Evolutionary conservation across 2,329 filamentous ascomycete species (phyloP).

Genomic region (Pseudocercospora pini-densiflorae): DNA sequence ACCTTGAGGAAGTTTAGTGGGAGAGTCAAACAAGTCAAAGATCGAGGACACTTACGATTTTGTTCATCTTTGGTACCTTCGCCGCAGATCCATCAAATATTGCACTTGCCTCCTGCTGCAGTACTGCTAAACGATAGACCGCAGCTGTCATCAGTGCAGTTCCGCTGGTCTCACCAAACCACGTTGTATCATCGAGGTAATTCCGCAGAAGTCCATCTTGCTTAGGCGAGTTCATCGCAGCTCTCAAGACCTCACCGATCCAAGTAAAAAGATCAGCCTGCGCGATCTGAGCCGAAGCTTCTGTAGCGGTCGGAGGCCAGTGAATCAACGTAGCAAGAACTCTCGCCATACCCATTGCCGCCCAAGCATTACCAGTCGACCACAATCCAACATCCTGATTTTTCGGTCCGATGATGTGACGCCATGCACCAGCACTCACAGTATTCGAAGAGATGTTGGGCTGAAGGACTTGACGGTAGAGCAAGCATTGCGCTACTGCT

Average conservation of each 20-base stretch:
- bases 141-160: constrained; percentile 52
- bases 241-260: constrained; percentile 46
- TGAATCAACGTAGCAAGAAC: constrained; percentile 49
- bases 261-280: constrained; percentile 37
- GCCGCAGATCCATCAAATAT: constrained; percentile 15
- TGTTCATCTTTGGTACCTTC: background rate
- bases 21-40: no score
- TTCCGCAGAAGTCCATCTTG: constrained; percentile 34
- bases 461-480: constrained; percentile 49
- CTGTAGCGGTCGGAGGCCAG: constrained; percentile 12
- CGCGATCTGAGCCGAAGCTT: constrained; percentile 15
- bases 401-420: constrained; percentile 48
- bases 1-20: constrained; percentile 4
- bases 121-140: constrained; percentile 47
- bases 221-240: constrained; percentile 34
- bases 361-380: constrained; percentile 57
- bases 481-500: constrained; percentile 47
- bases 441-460: constrained; percentile 27
- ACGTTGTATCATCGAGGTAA: constrained; percentile 31
- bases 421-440: constrained; percentile 45
- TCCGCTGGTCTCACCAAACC: constrained; percentile 56
- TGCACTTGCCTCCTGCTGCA: constrained; percentile 19
- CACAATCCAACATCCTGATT: constrained; percentile 47
- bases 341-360: constrained; percentile 52
- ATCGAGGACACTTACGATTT: background rate